Conservation (phyloP, 164 flowering plant species). For the Magnolia sinica region DNA sequence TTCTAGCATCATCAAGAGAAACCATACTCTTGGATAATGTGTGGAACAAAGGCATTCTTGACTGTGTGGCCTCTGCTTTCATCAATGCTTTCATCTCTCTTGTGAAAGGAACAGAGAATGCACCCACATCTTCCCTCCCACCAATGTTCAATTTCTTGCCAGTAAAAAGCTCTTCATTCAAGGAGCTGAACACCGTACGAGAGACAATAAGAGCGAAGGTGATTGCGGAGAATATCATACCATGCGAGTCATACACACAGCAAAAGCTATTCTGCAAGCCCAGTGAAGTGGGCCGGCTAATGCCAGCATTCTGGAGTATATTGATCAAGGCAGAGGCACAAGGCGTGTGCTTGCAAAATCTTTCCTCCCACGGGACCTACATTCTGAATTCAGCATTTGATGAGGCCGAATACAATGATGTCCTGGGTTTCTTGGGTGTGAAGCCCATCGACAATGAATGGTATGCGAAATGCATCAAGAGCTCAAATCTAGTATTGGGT, state of each 20-base stretch:
- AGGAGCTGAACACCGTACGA: constrained; percentile 19
- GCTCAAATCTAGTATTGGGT: constrained; percentile 20
- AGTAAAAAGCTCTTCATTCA: constrained; percentile 9
- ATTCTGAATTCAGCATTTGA: constrained; percentile 13
- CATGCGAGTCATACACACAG: constrained; percentile 16
- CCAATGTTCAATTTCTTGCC: constrained; percentile 23
- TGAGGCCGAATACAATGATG: constrained; percentile 1
- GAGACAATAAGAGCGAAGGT: constrained; percentile 13
- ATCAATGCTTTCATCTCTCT: constrained; percentile 24
- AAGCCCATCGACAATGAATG: not conserved
- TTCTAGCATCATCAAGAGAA: constrained; percentile 55
- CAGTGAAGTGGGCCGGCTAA: constrained; percentile 22
- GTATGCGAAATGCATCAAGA: constrained; percentile 13
- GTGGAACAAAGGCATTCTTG: constrained; percentile 47
- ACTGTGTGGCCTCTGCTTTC: constrained; percentile 27
- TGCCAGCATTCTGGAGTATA: constrained; percentile 25
- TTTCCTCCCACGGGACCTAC: constrained; percentile 24
- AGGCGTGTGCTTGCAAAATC: constrained; percentile 27
- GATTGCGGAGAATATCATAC: constrained; percentile 18
- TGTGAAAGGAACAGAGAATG: constrained; percentile 10
- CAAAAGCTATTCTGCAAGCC: constrained; percentile 25
- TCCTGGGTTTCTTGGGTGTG: constrained; percentile 20
- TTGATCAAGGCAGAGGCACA: constrained; percentile 23
- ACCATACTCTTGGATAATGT: constrained; percentile 41
- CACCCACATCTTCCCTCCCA: constrained; percentile 14